Percentiles rank a stretch among this genome's conserved stretches.
phyloP scores from a whole-genome alignment of 768 basidiomycete species.

The Panaeolus papilionaceus region DNA sequence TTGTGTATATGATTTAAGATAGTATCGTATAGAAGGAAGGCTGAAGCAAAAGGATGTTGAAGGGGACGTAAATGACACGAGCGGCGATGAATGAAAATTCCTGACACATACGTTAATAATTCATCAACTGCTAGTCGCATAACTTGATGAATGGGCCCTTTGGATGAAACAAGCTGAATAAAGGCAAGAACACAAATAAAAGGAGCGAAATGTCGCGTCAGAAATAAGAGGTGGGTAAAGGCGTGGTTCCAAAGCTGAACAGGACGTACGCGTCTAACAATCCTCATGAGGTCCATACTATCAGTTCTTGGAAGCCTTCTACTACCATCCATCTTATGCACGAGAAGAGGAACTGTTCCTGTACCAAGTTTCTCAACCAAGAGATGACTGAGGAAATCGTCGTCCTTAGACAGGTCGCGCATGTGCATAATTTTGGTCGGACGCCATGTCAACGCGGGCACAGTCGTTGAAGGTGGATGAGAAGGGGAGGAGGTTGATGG shows the following conservation, averaged over 20 bases:
- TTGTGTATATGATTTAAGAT: slow-evolving; percentile 75
- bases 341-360: slow-evolving; percentile 77
- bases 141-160: slow-evolving; percentile 58
- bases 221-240: slow-evolving; percentile 25
- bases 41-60: slow-evolving; percentile 44
- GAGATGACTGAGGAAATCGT: slow-evolving; percentile 89
- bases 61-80: slow-evolving; percentile 29
- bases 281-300: slow-evolving; percentile 67
- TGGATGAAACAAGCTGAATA: slow-evolving; percentile 63
- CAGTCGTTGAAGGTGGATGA: slow-evolving; percentile 29
- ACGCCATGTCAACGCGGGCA: slow-evolving; percentile 61
- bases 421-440: slow-evolving; percentile 91
- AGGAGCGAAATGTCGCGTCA: slow-evolving; percentile 31
- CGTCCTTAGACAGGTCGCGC: slow-evolving; percentile 88
- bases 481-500: slow-evolving; percentile 34
- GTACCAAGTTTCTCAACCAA: slow-evolving; percentile 91
- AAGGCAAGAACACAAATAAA: slow-evolving; percentile 25
- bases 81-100: slow-evolving; percentile 29
- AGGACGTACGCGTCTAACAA: slow-evolving; percentile 76
- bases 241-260: slow-evolving; percentile 22
- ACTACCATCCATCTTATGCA: slow-evolving; percentile 89
- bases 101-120: slow-evolving; percentile 67
- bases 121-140: slow-evolving; percentile 80
- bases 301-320: slow-evolving; percentile 80
- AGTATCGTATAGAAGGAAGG: slow-evolving; percentile 77